Percentiles rank a stretch among this genome's conserved stretches.
phyloP scores from a whole-genome alignment of 2,329 filamentous ascomycete genomes.

The Paracoccidioides lutzii region DNA sequence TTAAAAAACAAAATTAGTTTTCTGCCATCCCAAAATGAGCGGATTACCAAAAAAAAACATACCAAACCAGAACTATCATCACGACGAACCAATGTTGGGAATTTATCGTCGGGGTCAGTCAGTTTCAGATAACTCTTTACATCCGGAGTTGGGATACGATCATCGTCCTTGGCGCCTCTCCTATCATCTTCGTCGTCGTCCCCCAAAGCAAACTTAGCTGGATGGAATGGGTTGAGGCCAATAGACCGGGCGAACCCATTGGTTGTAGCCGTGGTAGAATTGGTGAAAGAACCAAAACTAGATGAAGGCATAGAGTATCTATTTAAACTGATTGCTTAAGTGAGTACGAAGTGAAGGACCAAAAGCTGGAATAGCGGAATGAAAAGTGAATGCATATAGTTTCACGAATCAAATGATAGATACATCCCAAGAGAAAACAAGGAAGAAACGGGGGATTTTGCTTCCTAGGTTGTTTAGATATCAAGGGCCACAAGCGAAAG shows the following conservation, averaged over 20 bases:
- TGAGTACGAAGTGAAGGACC: background rate
- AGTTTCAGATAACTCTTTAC: slow-evolving; percentile 58
- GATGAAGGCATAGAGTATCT: slow-evolving; percentile 88
- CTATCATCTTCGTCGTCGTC: slow-evolving; percentile 60
- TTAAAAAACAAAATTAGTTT: slow-evolving; percentile 17
- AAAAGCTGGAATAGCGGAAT: background rate
- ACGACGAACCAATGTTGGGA: slow-evolving; percentile 51
- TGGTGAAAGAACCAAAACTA: slow-evolving; percentile 21
- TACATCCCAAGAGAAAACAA: background rate
- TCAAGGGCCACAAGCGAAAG: too few relatives aligned
- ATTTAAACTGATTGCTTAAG: slow-evolving; percentile 50
- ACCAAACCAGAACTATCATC: slow-evolving; percentile 44
- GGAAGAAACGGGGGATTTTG: background rate
- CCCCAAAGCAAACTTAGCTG: slow-evolving; percentile 72
- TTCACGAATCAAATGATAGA: background rate
- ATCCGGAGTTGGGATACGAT: slow-evolving; percentile 47
- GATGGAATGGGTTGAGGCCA: slow-evolving; percentile 70
- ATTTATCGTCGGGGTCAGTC: slow-evolving; percentile 67
- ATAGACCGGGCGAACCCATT: slow-evolving; percentile 18
- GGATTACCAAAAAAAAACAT: slow-evolving; percentile 20
- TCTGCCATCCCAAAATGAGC: background rate
- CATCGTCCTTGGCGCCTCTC: slow-evolving; percentile 31
- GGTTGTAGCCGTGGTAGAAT: slow-evolving; percentile 21
- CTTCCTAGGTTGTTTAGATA: too few relatives aligned
- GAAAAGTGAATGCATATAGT: background rate